Conservation (phyloP, 148 eudicot genomes). For the Heliamphora exappendiculata region DNA sequence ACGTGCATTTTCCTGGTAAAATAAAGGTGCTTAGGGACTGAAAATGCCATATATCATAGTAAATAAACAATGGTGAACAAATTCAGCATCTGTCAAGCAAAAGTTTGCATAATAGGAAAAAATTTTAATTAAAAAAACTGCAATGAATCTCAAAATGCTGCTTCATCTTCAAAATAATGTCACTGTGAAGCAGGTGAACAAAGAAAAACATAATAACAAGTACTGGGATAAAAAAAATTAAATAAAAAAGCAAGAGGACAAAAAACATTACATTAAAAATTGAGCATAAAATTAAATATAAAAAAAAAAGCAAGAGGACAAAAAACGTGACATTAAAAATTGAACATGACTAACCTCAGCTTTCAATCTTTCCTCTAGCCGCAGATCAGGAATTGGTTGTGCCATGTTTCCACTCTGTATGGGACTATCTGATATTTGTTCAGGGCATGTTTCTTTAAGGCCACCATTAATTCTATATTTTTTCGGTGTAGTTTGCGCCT, state of each 20-base stretch:
- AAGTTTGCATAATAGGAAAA: neutral
- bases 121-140: neutral
- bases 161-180: neutral
- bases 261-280: no score
- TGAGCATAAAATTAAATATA: no score
- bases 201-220: neutral
- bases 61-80: neutral
- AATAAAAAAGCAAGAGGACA: neutral
- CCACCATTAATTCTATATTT: slow-evolving; percentile 36
- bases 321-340: neutral
- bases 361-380: slow-evolving; percentile 71
- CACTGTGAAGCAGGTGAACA: neutral
- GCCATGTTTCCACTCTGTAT: slow-evolving; percentile 23
- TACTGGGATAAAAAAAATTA: neutral
- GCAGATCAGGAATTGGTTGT: slow-evolving; percentile 53
- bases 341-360: slow-evolving; percentile 64
- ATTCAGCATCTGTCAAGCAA: neutral
- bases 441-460: slow-evolving; percentile 25
- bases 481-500: slow-evolving; percentile 28
- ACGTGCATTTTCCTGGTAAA: slow-evolving; percentile 78
- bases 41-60: neutral
- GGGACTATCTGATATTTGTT: slow-evolving; percentile 25
- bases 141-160: neutral
- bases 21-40: neutral
- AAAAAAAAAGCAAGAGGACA: neutral